phyloP scores from a whole-genome alignment of 768 basidiomycete genomes.

The Mycena sanguinolenta region DNA sequence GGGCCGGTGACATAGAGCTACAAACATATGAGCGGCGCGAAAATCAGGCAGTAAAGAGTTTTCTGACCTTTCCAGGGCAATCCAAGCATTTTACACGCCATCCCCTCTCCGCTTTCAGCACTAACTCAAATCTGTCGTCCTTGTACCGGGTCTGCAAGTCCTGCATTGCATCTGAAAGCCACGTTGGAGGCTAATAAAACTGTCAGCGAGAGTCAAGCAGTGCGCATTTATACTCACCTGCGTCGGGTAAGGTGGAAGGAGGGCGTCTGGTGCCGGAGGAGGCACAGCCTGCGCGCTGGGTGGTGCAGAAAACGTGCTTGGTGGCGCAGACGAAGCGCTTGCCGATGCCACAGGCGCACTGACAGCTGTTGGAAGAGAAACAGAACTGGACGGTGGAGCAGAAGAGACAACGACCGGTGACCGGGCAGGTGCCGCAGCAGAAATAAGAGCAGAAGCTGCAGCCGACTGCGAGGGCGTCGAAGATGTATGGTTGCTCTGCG shows the following conservation, averaged over 20 bases:
- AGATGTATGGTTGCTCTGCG: constrained; percentile 60
- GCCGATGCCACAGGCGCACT: not conserved
- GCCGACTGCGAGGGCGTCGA: constrained; percentile 39
- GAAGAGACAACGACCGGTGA: constrained; percentile 38
- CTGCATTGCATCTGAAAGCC: constrained; percentile 79
- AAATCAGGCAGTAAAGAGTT: not conserved
- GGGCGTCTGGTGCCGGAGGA: not conserved
- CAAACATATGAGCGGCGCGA: constrained; percentile 3
- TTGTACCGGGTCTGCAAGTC: constrained; percentile 80
- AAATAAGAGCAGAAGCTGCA: constrained; percentile 11
- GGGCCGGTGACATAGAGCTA: constrained; percentile 94
- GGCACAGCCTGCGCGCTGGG: constrained; percentile 38
- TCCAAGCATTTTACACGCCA: constrained; percentile 95
- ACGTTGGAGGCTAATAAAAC: constrained; percentile 67
- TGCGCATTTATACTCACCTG: constrained; percentile 26
- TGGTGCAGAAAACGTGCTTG: not conserved
- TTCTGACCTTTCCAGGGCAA: constrained; percentile 90
- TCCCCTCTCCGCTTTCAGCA: constrained; percentile 76
- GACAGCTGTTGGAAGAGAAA: not conserved
- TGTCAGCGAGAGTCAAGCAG: not conserved
- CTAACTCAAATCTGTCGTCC: constrained; percentile 86
- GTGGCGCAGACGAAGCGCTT: not conserved
- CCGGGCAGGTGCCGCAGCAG: constrained; percentile 5
- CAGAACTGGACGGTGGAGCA: constrained; percentile 24
- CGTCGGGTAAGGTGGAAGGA: constrained; percentile 44